Percentiles rank a stretch among this genome's conserved stretches.
These are phyloP conservation scores for Euptelea pleiosperma DNA, from an alignment of 164 flowering plant genomes.

Conservation along the genomic window DNA sequence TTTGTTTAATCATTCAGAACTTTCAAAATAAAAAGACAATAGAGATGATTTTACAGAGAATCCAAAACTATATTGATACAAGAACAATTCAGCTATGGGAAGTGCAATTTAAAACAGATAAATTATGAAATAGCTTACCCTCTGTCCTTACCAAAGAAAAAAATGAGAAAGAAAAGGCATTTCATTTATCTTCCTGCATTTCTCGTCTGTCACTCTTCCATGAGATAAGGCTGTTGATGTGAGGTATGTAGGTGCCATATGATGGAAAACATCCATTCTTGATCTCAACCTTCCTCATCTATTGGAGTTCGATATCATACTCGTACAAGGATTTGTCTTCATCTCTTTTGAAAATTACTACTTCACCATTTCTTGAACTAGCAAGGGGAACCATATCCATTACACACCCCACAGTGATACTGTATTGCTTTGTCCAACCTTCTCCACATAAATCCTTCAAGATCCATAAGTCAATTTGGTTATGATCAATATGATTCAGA, in stretches of 20 bases:
- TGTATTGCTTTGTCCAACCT: constrained; percentile 32
- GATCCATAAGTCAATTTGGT: constrained; percentile 31
- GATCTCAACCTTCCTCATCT: constrained; percentile 25
- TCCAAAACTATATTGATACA: too few species aligned
- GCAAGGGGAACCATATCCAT: constrained; percentile 30
- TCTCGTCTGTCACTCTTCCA: constrained; percentile 15
- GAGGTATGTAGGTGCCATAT: constrained; percentile 20
- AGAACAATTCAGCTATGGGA: too few species aligned
- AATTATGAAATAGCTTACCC: too few species aligned
- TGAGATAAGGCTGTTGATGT: constrained; percentile 35
- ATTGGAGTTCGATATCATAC: constrained; percentile 24
- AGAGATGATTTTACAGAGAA: too few species aligned
- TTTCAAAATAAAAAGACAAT: too few species aligned
- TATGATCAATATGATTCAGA: constrained; percentile 18
- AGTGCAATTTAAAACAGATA: too few species aligned
- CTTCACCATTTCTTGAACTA: constrained; percentile 18
- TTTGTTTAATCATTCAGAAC: too few species aligned
- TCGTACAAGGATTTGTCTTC: constrained; percentile 21
- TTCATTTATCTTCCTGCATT: not conserved
- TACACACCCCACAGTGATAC: constrained; percentile 12
- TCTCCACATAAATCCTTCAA: constrained; percentile 24
- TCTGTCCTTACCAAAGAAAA: too few species aligned
- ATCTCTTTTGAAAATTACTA: constrained; percentile 22
- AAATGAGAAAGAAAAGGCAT: too few species aligned
- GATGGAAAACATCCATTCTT: not conserved